These are phyloP conservation scores for Mycosarcoma mackinlayi DNA, from an alignment of 1,284 basidiomycete genomes.

Conservation along the genomic window DNA sequence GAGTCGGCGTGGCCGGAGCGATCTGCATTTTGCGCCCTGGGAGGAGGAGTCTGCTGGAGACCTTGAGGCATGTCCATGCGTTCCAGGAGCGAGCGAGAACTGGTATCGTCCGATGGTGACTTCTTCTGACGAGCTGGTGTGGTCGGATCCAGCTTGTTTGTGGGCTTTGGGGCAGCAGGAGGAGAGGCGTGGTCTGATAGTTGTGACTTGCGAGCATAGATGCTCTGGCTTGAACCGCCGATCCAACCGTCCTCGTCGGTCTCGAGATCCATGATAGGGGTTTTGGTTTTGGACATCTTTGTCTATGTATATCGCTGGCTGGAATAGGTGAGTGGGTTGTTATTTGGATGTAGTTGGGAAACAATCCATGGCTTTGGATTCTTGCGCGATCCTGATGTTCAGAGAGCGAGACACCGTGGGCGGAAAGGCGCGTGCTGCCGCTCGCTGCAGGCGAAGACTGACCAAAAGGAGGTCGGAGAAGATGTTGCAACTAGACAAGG, in stretches of 20 bases:
- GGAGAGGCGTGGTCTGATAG: slow-evolving; percentile 18
- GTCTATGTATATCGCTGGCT: background rate
- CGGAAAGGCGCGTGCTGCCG: too few species aligned
- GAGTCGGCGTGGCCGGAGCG: background rate
- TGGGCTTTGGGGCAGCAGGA: slow-evolving; percentile 13
- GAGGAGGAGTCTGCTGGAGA: slow-evolving; percentile 29
- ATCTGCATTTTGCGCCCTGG: slow-evolving; percentile 16
- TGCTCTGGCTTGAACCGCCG: slow-evolving; percentile 51
- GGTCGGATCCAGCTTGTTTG: slow-evolving; percentile 18
- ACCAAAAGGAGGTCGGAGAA: background rate
- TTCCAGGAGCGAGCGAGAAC: slow-evolving; percentile 27
- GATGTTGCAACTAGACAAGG: background rate
- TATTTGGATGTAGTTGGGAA: too few species aligned
- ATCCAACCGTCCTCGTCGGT: slow-evolving; percentile 50
- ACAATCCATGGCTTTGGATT: slow-evolving; percentile 27
- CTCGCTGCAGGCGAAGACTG: background rate
- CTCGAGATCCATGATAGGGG: slow-evolving; percentile 34
- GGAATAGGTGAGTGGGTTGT: slow-evolving; percentile 6
- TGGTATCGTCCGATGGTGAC: background rate
- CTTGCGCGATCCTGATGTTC: background rate
- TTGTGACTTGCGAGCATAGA: slow-evolving; percentile 38
- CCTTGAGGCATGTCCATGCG: slow-evolving; percentile 37
- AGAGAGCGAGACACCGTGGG: too few species aligned
- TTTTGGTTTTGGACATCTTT: slow-evolving; percentile 21
- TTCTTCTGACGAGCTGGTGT: slow-evolving; percentile 19